These are phyloP conservation scores for Anaeramoeba flamelloides DNA, from an alignment of 78 protist genomes.

Conservation along the genomic window DNA sequence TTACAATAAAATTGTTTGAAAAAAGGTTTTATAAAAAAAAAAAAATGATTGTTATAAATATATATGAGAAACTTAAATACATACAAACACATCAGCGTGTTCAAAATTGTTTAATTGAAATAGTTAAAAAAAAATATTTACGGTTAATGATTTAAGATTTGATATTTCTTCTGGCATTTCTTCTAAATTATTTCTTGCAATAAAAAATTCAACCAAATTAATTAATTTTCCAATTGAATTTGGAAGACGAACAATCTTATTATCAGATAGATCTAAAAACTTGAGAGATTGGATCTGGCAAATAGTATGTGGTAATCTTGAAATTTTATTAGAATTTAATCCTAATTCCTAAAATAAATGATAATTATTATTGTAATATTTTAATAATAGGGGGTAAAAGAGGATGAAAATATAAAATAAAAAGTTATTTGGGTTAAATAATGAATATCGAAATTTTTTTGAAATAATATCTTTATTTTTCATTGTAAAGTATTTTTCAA, in stretches of 20 bases:
- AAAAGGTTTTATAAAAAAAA: too few species aligned
- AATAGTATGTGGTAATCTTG: background rate
- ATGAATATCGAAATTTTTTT: too few species aligned
- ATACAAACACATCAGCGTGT: background rate
- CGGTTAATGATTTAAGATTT: too few species aligned
- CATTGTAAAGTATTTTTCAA: too few species aligned
- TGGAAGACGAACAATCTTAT: background rate
- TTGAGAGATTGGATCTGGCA: background rate
- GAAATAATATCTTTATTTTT: too few species aligned
- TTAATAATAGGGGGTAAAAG: too few species aligned
- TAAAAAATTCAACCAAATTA: background rate
- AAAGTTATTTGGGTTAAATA: too few species aligned
- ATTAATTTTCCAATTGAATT: background rate
- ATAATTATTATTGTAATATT: too few species aligned
- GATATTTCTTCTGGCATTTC: background rate
- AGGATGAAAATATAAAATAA: too few species aligned
- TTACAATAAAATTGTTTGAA: too few species aligned
- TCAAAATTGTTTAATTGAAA: too few species aligned
- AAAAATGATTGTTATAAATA: background rate
- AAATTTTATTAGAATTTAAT: background rate
- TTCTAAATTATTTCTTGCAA: background rate
- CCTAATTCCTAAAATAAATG: conserved; percentile 1
- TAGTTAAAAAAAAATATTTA: too few species aligned
- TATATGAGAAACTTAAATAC: background rate
- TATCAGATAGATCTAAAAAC: background rate